These are phyloP conservation scores for Epichloe hybrida DNA, from an alignment of 2,329 filamentous ascomycete genomes.

Conservation along the genomic window DNA sequence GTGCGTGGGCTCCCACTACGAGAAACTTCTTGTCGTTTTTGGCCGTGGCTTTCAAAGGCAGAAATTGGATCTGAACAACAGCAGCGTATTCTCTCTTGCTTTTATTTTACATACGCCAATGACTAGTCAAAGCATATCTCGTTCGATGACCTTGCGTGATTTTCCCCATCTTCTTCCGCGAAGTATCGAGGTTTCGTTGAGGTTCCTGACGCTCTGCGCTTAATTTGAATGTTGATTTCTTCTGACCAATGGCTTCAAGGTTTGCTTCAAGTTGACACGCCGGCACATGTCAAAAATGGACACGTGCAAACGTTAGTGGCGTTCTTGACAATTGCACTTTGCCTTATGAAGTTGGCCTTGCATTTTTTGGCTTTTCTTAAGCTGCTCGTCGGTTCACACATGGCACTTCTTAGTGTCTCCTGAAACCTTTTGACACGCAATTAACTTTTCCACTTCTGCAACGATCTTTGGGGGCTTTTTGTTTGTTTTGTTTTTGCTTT, in stretches of 20 bases:
- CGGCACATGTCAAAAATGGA: background rate
- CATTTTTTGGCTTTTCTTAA: background rate
- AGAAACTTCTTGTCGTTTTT: slow-evolving; percentile 12
- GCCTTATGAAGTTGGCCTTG: background rate
- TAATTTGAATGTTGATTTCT: background rate
- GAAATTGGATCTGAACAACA: slow-evolving; percentile 18
- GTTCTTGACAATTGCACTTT: background rate
- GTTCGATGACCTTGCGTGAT: background rate
- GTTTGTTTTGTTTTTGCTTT: background rate
- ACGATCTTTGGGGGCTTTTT: no score
- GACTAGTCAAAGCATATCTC: slow-evolving; percentile 2
- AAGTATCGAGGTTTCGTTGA: background rate
- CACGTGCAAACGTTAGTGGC: background rate
- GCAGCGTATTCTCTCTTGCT: slow-evolving; percentile 9
- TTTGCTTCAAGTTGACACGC: background rate
- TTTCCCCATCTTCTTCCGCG: background rate
- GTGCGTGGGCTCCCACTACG: slow-evolving; percentile 15
- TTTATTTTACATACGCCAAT: background rate
- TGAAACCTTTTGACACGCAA: background rate
- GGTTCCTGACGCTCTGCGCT: background rate
- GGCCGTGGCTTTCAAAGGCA: slow-evolving; percentile 13
- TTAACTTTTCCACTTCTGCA: background rate
- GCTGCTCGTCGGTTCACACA: background rate
- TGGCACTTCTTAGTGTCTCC: background rate
- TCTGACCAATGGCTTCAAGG: background rate